A percentile compares a stretch with the other conserved stretches of the same genome.
These are phyloP conservation scores for Fusarium fracticaudum DNA, from an alignment of 2,329 filamentous ascomycete genomes.

Conservation along the genomic window DNA sequence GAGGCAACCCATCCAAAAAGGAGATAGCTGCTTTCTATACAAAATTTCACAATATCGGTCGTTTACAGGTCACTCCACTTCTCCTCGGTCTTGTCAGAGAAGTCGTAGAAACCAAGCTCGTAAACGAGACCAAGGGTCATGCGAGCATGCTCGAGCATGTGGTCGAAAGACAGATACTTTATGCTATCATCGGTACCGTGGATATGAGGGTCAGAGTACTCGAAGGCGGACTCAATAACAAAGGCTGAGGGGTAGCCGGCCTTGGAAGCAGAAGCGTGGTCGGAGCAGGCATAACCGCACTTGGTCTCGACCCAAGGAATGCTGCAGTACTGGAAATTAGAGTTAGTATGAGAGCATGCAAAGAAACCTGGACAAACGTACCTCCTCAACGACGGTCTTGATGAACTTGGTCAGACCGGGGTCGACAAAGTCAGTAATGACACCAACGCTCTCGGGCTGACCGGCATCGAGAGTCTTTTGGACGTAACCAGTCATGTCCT, in stretches of 20 bases:
- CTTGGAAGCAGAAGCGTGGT: slow-evolving; percentile 78
- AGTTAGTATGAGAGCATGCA: neutral
- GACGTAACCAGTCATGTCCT: slow-evolving; percentile 96
- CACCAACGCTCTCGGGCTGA: slow-evolving; percentile 84
- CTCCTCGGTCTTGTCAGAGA: slow-evolving; percentile 56
- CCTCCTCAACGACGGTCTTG: slow-evolving; percentile 80
- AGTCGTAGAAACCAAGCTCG: slow-evolving; percentile 82
- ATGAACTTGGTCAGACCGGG: slow-evolving; percentile 85
- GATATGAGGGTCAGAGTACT: slow-evolving; percentile 73
- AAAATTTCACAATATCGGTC: neutral
- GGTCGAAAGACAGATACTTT: slow-evolving; percentile 80
- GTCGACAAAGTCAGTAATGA: slow-evolving; percentile 93
- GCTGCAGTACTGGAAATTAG: slow-evolving; percentile 74
- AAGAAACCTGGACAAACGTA: slow-evolving; percentile 18
- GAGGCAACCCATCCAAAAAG: neutral
- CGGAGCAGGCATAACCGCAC: slow-evolving; percentile 86
- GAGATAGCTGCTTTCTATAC: neutral
- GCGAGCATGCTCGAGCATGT: slow-evolving; percentile 91
- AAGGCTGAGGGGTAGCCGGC: slow-evolving; percentile 80
- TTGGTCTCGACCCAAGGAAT: slow-evolving; percentile 89
- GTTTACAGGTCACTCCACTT: slow-evolving; percentile 50
- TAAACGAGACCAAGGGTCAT: slow-evolving; percentile 86
- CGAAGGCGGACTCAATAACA: slow-evolving; percentile 79
- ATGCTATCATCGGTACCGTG: slow-evolving; percentile 76
- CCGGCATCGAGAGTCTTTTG: slow-evolving; percentile 85